Base-by-base conservation (phyloP, 2,329 filamentous ascomycete species). In the Aplosporella prunicola region DNA sequence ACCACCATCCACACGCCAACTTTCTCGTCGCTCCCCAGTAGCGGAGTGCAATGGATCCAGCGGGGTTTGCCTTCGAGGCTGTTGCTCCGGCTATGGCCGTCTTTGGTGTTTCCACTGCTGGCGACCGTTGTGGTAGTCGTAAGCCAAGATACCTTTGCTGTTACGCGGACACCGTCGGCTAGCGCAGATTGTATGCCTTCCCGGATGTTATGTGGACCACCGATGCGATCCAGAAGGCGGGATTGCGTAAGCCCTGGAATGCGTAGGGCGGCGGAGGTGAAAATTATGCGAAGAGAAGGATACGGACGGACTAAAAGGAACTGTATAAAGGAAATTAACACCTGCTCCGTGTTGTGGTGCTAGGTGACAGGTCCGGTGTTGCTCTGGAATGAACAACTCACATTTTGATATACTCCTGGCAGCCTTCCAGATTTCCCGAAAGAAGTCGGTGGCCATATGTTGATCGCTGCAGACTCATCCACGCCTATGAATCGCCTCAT, bases 1-100 rank as follows among this genome's bases (percentile, higher is more conserved):
- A 84, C 69, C 9, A 85, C 67, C 77, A 86, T 82, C 78, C 80
- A 85, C 0, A 83, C 80, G 20, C 81, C 81, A 0, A 84, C 71
- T 4, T 71, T 66, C 1, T 74, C 74, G 48, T 79, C 78, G 18
- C 69, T 69, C 2, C 79, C 80, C 3, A 80, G 54, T 2, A 86
- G 60, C 2, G 82, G 81, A 10, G 80, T 85, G 49, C 78, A 82
- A 53, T 86, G 81, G 18, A 86, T 79, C 80, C 80, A 86, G 30
- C 80, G 69, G 32, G 72, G 69, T 24, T 78, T 68, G 2, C 79
- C 80, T 26, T 72, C 39, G 16, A 43, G 39, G 13, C 26, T 9
- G 6, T n/a, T n/a, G 17, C 18, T 34, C 11, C 18, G 29, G 22
- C 22, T 24, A n/a, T 24, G 22, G 22, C 8, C 8, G 11, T 30